Evolutionary conservation across 495 filamentous ascomycete species (phyloP).

Genomic region (Aspergillus homomorphus): DNA sequence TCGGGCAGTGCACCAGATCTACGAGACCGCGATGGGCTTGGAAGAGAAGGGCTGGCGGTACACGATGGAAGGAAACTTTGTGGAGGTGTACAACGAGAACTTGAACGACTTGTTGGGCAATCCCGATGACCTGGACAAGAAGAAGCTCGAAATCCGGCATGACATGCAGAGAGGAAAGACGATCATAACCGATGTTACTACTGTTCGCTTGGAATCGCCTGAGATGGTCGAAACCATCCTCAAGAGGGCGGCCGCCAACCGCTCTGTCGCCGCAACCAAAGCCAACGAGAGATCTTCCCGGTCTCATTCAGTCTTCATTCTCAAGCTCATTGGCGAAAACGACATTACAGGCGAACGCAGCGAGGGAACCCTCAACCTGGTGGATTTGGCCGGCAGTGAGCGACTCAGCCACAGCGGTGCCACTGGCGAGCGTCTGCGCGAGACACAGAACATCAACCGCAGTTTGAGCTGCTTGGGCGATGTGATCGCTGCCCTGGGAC

Average conservation of each 20-base stretch:
- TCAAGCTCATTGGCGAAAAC: constrained; percentile 81
- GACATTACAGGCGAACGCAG: constrained; percentile 76
- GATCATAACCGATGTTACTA: constrained; percentile 76
- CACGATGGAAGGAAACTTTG: constrained; percentile 88
- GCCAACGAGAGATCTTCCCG: constrained; percentile 93
- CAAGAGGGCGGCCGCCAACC: constrained; percentile 71
- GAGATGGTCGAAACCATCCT: constrained; percentile 77
- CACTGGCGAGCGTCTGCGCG: constrained; percentile 80
- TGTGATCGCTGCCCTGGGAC: constrained; percentile 86
- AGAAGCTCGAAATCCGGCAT: constrained; percentile 90
- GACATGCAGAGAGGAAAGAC: constrained; percentile 79
- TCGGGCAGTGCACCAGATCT: constrained; percentile 86
- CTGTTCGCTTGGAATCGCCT: constrained; percentile 72
- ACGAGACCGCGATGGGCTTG: constrained; percentile 74
- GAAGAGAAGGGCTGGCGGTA: constrained; percentile 93
- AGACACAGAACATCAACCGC: constrained; percentile 97
- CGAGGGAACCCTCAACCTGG: constrained; percentile 92
- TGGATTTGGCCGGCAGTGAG: constrained; percentile 93
- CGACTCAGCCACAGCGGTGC: constrained; percentile 79
- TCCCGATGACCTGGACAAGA: constrained; percentile 71
- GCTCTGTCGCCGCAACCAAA: constrained; percentile 91
- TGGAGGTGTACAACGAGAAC: constrained; percentile 99
- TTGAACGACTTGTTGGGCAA: constrained; percentile 87
- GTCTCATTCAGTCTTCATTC: constrained; percentile 94
- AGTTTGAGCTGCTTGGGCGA: constrained; percentile 89